These are phyloP conservation scores for Ophiognomonia clavigignenti-juglandacearum DNA, from an alignment of 2,329 filamentous ascomycete genomes.

Conservation along the genomic window DNA sequence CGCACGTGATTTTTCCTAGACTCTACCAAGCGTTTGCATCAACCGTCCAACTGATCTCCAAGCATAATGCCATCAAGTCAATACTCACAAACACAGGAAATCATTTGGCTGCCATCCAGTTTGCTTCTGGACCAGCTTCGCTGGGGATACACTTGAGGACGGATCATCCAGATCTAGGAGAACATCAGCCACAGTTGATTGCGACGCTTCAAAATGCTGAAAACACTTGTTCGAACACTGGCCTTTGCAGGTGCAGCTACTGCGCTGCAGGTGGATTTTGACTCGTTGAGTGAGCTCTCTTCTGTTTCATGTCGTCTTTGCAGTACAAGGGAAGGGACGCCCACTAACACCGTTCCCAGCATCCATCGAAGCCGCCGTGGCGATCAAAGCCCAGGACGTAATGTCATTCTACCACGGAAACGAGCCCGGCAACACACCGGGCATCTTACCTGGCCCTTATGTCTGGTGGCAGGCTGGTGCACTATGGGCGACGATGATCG, in stretches of 20 bases:
- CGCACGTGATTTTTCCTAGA: too few relatives aligned
- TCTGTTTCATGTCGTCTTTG: neutral
- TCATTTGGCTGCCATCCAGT: too few relatives aligned
- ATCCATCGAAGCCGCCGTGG: neutral
- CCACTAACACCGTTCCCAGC: neutral
- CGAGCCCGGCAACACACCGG: constrained; percentile 24
- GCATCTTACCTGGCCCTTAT: constrained; percentile 29
- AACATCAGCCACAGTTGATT: too few relatives aligned
- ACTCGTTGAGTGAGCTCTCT: neutral
- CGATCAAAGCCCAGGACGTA: constrained; percentile 24
- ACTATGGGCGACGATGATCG: constrained; percentile 30
- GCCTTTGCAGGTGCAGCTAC: neutral
- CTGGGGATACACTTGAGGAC: too few relatives aligned
- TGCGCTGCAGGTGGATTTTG: neutral
- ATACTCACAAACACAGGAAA: neutral
- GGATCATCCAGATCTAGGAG: too few relatives aligned
- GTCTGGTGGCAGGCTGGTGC: constrained; percentile 30
- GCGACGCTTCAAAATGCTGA: neutral
- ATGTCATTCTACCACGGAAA: constrained; percentile 27
- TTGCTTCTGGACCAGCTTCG: too few relatives aligned
- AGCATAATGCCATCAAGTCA: too few relatives aligned
- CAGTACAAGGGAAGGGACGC: neutral
- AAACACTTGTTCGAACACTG: neutral
- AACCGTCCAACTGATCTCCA: too few relatives aligned
- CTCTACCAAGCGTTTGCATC: too few relatives aligned